Evolutionary conservation across 2,329 filamentous ascomycete species (phyloP), one percentile per base, ranked within the genome.

Genomic region (Venturia asperata): DNA sequence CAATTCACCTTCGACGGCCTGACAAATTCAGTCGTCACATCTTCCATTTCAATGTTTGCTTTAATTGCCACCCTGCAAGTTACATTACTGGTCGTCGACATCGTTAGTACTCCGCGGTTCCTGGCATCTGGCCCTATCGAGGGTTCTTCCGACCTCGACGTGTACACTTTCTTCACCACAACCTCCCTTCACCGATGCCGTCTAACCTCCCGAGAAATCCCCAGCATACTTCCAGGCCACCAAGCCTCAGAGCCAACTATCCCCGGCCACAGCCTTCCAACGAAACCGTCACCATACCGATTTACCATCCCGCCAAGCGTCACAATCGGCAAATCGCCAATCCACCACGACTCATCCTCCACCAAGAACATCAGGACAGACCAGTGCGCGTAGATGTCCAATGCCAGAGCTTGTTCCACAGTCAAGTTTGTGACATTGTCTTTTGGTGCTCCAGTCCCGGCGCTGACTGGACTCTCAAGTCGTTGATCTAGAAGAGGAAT

Each of bases 331-430:
- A 70, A 65, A 37, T 65, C 64, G 17, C 69, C 69, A 62, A 70
- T 69, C 69, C 69, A 70, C 69, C 69, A 70, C 19, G 64, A 61
- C 47, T 68, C 68, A 9, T 70, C 66, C 56, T 70, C 69, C n/a
- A 68, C 68, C 64, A 70, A 62, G 65, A 70, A 69, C 69, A 70
- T 69, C 19, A 70, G 64, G 39, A 70, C 67, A 19, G 66, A 68
- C 69, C 69, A 70, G 43, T 70, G 68, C 45, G 68, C 68, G 42
- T 70, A 70, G 21, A 70, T 68, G 41, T 70, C 69, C 30, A 70
- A 65, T 30, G 69, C 69, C 62, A 70, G 69, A 7, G 65, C 69
- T 60, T 70, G 67, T 15, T 45, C 47, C n/a, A 63, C 62, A 34
- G 67, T 68, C 34, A 70, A 62, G 10, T 66, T 60, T 21, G 47